A percentile compares a stretch with the other conserved stretches of the same genome.
Conservation (phyloP, 495 filamentous ascomycete genomes). For the Aspergillus affinis region DNA sequence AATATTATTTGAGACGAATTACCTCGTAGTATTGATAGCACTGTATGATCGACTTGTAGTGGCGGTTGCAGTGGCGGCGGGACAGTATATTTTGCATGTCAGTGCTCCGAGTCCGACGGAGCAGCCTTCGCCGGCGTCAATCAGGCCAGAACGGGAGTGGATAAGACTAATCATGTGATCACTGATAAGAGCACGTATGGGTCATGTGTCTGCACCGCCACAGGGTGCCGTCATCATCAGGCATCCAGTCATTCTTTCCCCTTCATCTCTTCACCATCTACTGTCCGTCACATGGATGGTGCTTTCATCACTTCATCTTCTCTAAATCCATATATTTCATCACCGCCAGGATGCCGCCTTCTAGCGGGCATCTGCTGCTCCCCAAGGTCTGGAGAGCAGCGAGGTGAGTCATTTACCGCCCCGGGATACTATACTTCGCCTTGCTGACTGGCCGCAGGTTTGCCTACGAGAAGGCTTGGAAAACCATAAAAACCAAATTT, state of each 20-base stretch:
- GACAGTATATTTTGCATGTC: not conserved
- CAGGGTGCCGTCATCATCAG: constrained; percentile 33
- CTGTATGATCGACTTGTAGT: too few relatives aligned
- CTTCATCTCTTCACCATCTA: constrained; percentile 26
- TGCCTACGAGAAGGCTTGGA: constrained; percentile 63
- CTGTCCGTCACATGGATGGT: constrained; percentile 16
- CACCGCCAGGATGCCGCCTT: constrained; percentile 60
- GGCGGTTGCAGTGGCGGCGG: not conserved
- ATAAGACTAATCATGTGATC: constrained; percentile 6
- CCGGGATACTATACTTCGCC: constrained; percentile 8
- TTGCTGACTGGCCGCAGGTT: constrained; percentile 46
- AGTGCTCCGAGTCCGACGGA: not conserved
- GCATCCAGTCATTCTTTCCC: constrained; percentile 21
- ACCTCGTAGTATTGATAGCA: too few relatives aligned
- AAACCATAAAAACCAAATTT: constrained; percentile 61
- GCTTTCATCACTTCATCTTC: constrained; percentile 11
- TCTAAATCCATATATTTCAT: constrained; percentile 15
- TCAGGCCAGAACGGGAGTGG: not conserved
- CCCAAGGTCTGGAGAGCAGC: constrained; percentile 68
- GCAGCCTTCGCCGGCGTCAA: too few relatives aligned
- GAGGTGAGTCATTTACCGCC: constrained; percentile 43
- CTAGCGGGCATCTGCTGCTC: constrained; percentile 67
- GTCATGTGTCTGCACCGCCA: constrained; percentile 39
- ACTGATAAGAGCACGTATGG: not conserved
- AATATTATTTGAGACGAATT: not conserved